These are phyloP conservation scores for Neurospora terricola DNA, from an alignment of 495 filamentous ascomycete genomes.

Conservation along the genomic window DNA sequence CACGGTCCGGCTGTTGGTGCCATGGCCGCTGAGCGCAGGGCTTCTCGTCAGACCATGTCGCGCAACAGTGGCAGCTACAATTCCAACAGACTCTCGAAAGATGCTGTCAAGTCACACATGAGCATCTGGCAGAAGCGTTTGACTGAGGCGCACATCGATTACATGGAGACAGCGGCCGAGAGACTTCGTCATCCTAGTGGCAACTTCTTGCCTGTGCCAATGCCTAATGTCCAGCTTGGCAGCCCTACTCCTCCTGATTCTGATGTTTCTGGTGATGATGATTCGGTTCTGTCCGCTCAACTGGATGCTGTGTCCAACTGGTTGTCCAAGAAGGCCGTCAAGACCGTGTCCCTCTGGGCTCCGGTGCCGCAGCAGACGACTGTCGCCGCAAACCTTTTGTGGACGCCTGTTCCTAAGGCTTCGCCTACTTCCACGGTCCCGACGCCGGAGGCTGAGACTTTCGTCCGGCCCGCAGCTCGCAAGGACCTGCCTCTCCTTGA, in stretches of 20 bases:
- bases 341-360: slow-evolving; percentile 15
- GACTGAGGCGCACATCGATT: slow-evolving; percentile 35
- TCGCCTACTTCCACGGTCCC: background rate
- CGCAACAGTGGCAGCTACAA: slow-evolving; percentile 19
- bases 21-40: slow-evolving; percentile 25
- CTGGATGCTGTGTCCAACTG: slow-evolving; percentile 13
- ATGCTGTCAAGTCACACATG: slow-evolving; percentile 6
- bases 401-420: slow-evolving; percentile 6
- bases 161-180: slow-evolving; percentile 30
- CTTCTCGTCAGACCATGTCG: slow-evolving; percentile 21
- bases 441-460: slow-evolving; percentile 2
- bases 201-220: slow-evolving; percentile 31
- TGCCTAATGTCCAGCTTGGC: slow-evolving; percentile 26
- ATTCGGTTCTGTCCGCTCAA: slow-evolving; percentile 11
- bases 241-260: slow-evolving; percentile 43
- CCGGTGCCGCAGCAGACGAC: background rate
- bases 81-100: slow-evolving; percentile 8
- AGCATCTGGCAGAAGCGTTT: slow-evolving; percentile 23
- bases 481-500: slow-evolving; percentile 21
- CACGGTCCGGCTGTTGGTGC: slow-evolving; percentile 13
- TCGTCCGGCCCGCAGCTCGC: slow-evolving; percentile 22
- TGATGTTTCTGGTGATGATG: slow-evolving; percentile 24
- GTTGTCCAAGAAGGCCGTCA: background rate
- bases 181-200: slow-evolving; percentile 25
- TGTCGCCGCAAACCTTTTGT: slow-evolving; percentile 4